Percentiles rank a stretch among this genome's conserved stretches.
phyloP scores from a whole-genome alignment of 2,329 filamentous ascomycete genomes.

The Fusarium ambrosium region DNA sequence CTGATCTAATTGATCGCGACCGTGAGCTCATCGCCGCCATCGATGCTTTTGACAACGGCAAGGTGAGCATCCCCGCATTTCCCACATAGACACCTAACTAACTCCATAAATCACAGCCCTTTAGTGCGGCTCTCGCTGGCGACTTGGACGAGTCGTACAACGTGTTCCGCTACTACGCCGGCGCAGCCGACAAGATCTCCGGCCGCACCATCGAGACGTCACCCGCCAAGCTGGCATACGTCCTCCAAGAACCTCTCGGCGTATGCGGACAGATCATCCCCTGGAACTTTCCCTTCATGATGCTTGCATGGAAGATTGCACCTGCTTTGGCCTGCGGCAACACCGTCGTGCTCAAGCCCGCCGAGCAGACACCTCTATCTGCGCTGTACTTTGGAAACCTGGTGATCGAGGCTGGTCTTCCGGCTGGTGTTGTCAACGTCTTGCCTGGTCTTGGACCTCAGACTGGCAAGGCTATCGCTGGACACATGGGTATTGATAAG shows the following conservation, averaged over 20 bases:
- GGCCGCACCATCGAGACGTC: conserved; percentile 77
- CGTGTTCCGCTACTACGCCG: conserved; percentile 76
- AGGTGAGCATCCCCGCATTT: conserved; percentile 10
- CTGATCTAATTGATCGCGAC: conserved; percentile 41
- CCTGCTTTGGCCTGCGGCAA: conserved; percentile 73
- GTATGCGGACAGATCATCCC: conserved; percentile 77
- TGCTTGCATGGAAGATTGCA: conserved; percentile 78
- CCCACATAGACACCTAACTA: not conserved
- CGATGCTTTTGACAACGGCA: conserved; percentile 44
- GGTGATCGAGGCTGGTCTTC: conserved; percentile 77
- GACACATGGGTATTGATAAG: conserved; percentile 75
- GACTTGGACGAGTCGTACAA: conserved; percentile 62
- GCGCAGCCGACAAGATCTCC: conserved; percentile 78
- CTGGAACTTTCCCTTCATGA: conserved; percentile 53
- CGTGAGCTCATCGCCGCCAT: conserved; percentile 44
- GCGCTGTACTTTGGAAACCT: conserved; percentile 72
- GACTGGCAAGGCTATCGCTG: conserved; percentile 73
- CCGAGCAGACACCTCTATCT: conserved; percentile 71
- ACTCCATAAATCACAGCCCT: conserved; percentile 24
- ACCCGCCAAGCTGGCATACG: conserved; percentile 75
- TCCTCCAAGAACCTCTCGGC: conserved; percentile 75
- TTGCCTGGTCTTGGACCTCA: conserved; percentile 74
- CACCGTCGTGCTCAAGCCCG: conserved; percentile 69
- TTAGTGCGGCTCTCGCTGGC: conserved; percentile 62
- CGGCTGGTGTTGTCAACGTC: conserved; percentile 80